Percentiles rank a stretch among this genome's conserved stretches.
Evolutionary conservation across 495 filamentous ascomycete species (phyloP).

Genomic region (Cercophora newfieldiana): DNA sequence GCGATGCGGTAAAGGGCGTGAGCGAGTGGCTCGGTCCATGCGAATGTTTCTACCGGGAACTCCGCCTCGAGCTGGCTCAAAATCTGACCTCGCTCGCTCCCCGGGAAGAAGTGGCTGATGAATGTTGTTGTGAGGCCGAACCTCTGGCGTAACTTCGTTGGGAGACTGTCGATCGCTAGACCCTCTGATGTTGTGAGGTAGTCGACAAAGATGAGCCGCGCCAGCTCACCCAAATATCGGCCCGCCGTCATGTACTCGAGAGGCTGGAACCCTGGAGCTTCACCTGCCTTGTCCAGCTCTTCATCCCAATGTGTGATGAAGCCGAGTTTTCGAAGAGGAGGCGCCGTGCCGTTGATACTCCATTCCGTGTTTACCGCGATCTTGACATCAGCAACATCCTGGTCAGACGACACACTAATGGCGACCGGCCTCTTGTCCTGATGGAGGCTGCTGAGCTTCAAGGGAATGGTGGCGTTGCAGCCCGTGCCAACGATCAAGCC

Average conservation of each 20-base stretch:
- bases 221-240: slow-evolving; percentile 81
- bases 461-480: slow-evolving; percentile 77
- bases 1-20: slow-evolving; percentile 60
- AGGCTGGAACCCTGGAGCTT: slow-evolving; percentile 78
- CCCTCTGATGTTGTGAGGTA: slow-evolving; percentile 54
- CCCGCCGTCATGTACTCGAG: slow-evolving; percentile 88
- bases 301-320: slow-evolving; percentile 73
- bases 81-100: slow-evolving; percentile 48
- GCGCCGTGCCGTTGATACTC: slow-evolving; percentile 73
- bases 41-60: slow-evolving; percentile 51
- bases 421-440: slow-evolving; percentile 55
- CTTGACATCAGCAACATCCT: slow-evolving; percentile 54
- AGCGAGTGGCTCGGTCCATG: slow-evolving; percentile 61
- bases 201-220: slow-evolving; percentile 68
- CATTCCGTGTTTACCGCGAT: slow-evolving; percentile 86
- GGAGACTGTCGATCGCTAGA: slow-evolving; percentile 45
- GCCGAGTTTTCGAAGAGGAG: slow-evolving; percentile 62
- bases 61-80: slow-evolving; percentile 53
- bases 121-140: slow-evolving; percentile 74
- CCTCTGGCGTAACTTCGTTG: slow-evolving; percentile 57
- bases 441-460: slow-evolving; percentile 64
- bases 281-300: slow-evolving; percentile 62
- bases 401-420: slow-evolving; percentile 59
- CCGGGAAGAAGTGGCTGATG: slow-evolving; percentile 63
- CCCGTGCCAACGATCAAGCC: slow-evolving; percentile 83